These are phyloP conservation scores for Triticum monococcum DNA, from an alignment of 176 grass and related monocot species.

Conservation along the genomic window DNA sequence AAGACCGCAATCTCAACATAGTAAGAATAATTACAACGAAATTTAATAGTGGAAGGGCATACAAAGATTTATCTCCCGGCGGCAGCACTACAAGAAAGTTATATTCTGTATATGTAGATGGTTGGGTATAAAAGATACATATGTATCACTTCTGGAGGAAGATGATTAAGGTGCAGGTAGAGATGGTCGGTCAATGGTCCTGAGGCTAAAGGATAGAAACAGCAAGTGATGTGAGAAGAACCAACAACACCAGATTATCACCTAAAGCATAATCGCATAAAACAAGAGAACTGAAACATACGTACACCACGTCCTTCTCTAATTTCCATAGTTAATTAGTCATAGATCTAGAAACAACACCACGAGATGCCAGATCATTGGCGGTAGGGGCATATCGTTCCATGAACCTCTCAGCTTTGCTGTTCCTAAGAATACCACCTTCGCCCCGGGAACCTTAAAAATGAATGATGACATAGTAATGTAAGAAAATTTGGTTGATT, in stretches of 20 bases:
- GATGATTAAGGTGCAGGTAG: conserved; percentile 81
- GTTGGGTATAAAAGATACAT: no score
- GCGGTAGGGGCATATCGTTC: conserved; percentile 74
- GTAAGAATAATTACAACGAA: no score
- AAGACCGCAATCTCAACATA: no score
- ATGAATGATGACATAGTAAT: background rate
- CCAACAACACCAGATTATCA: background rate
- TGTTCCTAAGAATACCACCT: conserved; percentile 88
- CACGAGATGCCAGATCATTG: conserved; percentile 81
- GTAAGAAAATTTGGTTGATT: background rate
- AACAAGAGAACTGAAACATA: conserved; percentile 17
- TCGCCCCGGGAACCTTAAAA: conserved; percentile 71
- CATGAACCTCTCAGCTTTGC: conserved; percentile 87
- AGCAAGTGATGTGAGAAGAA: background rate
- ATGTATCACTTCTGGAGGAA: conserved; percentile 80
- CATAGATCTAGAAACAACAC: conserved; percentile 85
- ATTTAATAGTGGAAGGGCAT: no score
- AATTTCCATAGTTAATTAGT: conserved; percentile 90
- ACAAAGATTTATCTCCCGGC: no score
- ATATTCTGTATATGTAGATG: no score
- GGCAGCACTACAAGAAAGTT: no score
- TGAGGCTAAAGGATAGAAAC: conserved; percentile 12
- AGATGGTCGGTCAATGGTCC: conserved; percentile 92
- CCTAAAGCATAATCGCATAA: background rate
- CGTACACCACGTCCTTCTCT: conserved; percentile 73